A percentile compares a stretch with the other conserved stretches of the same genome.
Evolutionary conservation across 768 basidiomycete species (phyloP).

Genomic region (Scleroderma citrinum): DNA sequence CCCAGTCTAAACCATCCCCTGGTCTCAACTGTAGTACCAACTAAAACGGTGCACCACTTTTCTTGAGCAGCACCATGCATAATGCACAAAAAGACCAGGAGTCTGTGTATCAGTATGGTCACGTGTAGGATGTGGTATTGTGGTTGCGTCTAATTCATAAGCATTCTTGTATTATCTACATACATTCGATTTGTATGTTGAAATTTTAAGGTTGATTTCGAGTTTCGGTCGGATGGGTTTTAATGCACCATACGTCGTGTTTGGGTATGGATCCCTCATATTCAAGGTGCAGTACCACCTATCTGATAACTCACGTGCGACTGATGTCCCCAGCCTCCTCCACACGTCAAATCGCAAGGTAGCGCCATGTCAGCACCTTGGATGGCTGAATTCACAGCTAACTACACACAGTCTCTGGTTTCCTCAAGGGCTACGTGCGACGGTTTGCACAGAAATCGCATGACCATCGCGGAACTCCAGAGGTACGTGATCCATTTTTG

Average conservation of each 20-base stretch:
- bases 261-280: conserved; percentile 90
- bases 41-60: neutral
- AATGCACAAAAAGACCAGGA: neutral
- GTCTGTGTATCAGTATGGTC: neutral
- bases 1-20: neutral
- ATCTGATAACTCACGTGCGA: neutral
- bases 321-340: conserved; percentile 57
- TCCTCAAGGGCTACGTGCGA: conserved; percentile 84
- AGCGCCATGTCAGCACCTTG: neutral
- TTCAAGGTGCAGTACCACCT: conserved; percentile 58
- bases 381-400: neutral
- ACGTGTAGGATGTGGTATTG: neutral
- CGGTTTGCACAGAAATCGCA: conserved; percentile 89
- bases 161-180: neutral
- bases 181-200: too few species aligned
- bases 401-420: conserved; percentile 62
- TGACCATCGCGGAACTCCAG: conserved; percentile 88
- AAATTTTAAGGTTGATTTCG: too few species aligned
- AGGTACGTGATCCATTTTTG: conserved; percentile 41
- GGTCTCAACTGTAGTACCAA: neutral
- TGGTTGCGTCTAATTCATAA: neutral
- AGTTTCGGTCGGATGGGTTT: neutral
- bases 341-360: conserved; percentile 71
- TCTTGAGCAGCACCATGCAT: neutral
- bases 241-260: conserved; percentile 57